Conservation (phyloP, 257 asterid species). For the Henckelia pumila region DNA sequence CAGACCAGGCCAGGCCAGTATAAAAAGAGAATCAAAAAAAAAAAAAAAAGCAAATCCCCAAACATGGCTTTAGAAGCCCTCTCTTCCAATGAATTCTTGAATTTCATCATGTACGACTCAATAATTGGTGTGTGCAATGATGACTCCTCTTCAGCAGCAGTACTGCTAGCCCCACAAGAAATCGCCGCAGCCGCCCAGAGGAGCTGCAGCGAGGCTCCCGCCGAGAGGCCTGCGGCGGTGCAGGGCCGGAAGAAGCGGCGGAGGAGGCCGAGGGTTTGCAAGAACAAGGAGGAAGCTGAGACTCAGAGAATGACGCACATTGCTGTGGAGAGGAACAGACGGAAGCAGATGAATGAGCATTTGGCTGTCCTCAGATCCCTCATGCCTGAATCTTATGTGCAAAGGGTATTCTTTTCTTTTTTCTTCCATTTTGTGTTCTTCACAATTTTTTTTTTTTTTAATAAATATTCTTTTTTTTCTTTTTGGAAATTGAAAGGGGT, state of each 20-base stretch:
- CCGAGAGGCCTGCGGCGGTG: conserved; percentile 19
- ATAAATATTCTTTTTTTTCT: too few species aligned
- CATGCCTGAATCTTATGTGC: conserved; percentile 96
- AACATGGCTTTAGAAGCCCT: conserved; percentile 79
- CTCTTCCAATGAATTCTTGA: conserved; percentile 64
- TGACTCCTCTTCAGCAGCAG: conserved; percentile 30
- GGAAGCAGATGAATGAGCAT: conserved; percentile 94
- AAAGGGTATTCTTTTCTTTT: conserved; percentile 44
- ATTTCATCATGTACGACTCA: conserved; percentile 70
- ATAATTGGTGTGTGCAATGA: conserved; percentile 34
- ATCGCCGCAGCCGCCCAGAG: background rate
- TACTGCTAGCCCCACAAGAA: conserved; percentile 24
- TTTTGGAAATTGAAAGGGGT: too few species aligned
- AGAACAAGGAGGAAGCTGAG: conserved; percentile 90
- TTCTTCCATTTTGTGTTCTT: background rate
- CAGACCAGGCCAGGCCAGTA: too few species aligned
- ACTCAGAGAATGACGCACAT: conserved; percentile 97
- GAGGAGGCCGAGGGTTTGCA: conserved; percentile 66
- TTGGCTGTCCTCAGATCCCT: conserved; percentile 83
- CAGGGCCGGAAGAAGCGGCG: conserved; percentile 73
- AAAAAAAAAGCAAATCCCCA: conserved; percentile 6
- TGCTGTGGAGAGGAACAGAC: conserved; percentile 87
- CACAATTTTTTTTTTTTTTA: too few species aligned
- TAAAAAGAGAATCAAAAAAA: conserved; percentile 34
- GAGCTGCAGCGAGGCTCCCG: conserved; percentile 18